Conservation (phyloP, 805 yeast species). For the Candida taoyuanica region DNA sequence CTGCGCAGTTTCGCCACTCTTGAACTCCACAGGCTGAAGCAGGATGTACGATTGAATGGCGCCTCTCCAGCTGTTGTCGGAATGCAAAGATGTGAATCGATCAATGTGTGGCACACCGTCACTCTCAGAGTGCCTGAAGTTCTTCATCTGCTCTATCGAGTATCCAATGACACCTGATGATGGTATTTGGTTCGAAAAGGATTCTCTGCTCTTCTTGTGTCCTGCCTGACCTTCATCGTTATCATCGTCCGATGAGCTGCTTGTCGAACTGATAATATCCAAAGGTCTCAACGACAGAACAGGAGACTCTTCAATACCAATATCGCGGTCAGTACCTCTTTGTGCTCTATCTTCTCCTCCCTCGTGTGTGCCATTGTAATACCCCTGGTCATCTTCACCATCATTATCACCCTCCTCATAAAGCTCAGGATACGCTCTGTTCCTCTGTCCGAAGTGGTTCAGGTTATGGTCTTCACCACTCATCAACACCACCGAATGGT, state of each 20-base stretch:
- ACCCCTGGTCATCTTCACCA: neutral
- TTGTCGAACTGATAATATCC: neutral
- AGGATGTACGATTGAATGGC: conserved; percentile 12
- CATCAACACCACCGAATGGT: conserved; percentile 6
- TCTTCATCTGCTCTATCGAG: conserved; percentile 15
- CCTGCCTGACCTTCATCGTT: neutral
- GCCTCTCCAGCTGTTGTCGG: neutral
- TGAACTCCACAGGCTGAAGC: conserved; percentile 17
- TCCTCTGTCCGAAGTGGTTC: conserved; percentile 1
- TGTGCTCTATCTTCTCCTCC: neutral
- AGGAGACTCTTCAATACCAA: no score
- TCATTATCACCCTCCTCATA: neutral
- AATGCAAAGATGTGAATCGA: no score
- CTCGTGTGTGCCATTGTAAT: neutral
- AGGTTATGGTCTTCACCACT: conserved; percentile 1
- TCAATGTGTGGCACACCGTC: conserved; percentile 15
- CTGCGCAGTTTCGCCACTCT: conserved; percentile 26
- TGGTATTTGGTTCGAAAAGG: conserved; percentile 1
- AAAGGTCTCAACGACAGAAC: no score
- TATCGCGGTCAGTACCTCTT: no score
- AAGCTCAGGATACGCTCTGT: conserved; percentile 22
- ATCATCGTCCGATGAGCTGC: neutral
- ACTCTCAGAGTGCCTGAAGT: conserved; percentile 18
- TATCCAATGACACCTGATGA: conserved; percentile 13
- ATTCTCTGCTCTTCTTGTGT: neutral